Conservation (phyloP, 2,329 filamentous ascomycete species). For the Diplodia sapinea region DNA sequence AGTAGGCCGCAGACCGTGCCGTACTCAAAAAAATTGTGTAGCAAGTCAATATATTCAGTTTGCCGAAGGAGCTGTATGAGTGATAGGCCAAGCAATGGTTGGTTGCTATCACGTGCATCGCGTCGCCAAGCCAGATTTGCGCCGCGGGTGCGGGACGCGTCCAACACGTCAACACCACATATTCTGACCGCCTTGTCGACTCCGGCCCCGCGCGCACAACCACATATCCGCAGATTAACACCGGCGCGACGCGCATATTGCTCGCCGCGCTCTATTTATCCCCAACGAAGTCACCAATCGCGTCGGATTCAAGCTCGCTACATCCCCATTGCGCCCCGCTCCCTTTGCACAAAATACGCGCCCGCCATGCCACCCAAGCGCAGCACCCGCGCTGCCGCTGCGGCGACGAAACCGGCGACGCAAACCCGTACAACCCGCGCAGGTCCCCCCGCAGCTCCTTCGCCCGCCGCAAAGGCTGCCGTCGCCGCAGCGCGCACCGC, state of each 20-base stretch:
- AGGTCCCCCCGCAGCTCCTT: not conserved
- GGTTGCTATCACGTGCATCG: constrained; percentile 34
- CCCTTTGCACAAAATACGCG: not conserved
- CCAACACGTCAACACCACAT: constrained; percentile 20
- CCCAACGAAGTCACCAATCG: not conserved
- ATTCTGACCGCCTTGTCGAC: not conserved
- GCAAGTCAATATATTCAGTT: not conserved
- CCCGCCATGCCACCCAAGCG: constrained; percentile 26
- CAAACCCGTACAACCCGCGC: constrained; percentile 29
- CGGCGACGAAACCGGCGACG: constrained; percentile 31
- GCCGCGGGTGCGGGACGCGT: not conserved
- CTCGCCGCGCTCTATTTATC: not conserved
- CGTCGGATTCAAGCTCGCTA: not conserved
- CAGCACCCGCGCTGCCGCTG: constrained; percentile 34
- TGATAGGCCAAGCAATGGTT: not conserved
- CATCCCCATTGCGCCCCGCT: not conserved
- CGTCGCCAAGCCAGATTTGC: constrained; percentile 37
- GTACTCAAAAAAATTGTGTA: not conserved
- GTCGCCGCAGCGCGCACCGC: not conserved
- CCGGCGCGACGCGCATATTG: not conserved
- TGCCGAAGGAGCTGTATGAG: not conserved
- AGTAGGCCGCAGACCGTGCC: not conserved
- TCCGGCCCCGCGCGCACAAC: not conserved
- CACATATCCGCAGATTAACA: not conserved
- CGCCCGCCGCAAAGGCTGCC: not conserved